Percentiles rank a stretch among this genome's conserved stretches.
Evolutionary conservation across 352 stramenopile genomes (phyloP).

Genomic region (Saprolegnia parasitica): DNA sequence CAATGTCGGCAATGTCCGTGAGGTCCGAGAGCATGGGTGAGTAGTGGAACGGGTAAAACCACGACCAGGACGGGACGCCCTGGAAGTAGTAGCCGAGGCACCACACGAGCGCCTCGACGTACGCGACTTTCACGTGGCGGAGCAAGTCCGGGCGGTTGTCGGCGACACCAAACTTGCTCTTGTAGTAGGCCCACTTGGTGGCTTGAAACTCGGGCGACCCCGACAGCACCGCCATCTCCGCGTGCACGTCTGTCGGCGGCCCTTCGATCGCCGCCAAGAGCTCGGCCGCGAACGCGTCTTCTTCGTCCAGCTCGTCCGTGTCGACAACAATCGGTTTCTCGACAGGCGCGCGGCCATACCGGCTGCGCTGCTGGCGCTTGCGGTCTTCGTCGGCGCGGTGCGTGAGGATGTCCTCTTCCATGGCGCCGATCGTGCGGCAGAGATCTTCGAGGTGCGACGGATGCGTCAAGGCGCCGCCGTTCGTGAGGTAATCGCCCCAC

Average conservation of each 20-base stretch:
- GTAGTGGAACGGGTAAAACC: constrained; percentile 99
- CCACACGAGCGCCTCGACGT: constrained; percentile 79
- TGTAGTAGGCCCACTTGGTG: constrained; percentile 84
- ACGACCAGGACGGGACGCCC: constrained; percentile 96
- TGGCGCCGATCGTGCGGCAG: constrained; percentile 87
- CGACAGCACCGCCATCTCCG: constrained; percentile 49
- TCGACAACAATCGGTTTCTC: constrained; percentile 30
- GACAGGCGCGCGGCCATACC: constrained; percentile 33
- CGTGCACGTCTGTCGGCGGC: constrained; percentile 41
- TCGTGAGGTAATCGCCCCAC: constrained; percentile 89
- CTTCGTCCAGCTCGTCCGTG: constrained; percentile 46
- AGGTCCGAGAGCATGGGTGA: constrained; percentile 98
- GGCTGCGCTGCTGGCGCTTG: constrained; percentile 14
- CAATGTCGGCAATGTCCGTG: constrained; percentile 77
- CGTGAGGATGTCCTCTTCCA: constrained; percentile 93
- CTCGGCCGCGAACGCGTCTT: constrained; percentile 42
- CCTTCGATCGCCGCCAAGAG: constrained; percentile 56
- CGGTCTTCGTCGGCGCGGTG: constrained; percentile 56
- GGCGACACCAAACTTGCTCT: constrained; percentile 67
- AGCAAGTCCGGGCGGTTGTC: constrained; percentile 22
- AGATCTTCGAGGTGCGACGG: constrained; percentile 89
- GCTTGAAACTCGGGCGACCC: constrained; percentile 73
- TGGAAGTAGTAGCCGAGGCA: constrained; percentile 81
- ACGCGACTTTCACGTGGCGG: constrained; percentile 56
- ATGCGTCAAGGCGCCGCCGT: constrained; percentile 87